Percentiles rank a stretch among this genome's conserved stretches.
phyloP scores from a whole-genome alignment of 1,139 yeast genomes.

The Kodamaea plutei region DNA sequence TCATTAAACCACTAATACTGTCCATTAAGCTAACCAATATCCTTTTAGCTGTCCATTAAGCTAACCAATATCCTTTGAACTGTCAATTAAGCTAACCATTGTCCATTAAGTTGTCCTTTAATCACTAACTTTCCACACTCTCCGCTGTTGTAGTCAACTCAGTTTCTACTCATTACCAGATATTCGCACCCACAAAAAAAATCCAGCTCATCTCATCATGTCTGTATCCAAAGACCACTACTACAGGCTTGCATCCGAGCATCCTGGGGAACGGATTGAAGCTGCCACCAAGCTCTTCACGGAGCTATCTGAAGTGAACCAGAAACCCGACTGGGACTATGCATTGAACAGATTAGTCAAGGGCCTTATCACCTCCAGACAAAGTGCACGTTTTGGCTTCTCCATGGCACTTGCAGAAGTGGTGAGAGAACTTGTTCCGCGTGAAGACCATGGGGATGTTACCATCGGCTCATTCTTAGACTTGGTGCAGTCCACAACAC shows the following conservation, averaged over 20 bases:
- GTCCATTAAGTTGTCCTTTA: too few relatives aligned
- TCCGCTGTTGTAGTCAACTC: too few relatives aligned
- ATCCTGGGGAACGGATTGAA: slow-evolving; percentile 64
- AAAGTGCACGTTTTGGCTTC: slow-evolving; percentile 82
- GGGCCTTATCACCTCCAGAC: slow-evolving; percentile 80
- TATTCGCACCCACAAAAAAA: too few relatives aligned
- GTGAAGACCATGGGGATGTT: slow-evolving; percentile 24
- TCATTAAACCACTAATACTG: too few relatives aligned
- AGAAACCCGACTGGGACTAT: slow-evolving; percentile 70
- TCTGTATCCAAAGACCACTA: slow-evolving; percentile 70
- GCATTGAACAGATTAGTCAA: slow-evolving; percentile 73
- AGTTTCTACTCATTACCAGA: too few relatives aligned
- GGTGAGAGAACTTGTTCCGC: slow-evolving; percentile 42
- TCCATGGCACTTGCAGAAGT: slow-evolving; percentile 85
- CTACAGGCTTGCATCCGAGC: slow-evolving; percentile 73
- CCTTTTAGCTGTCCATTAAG: too few relatives aligned
- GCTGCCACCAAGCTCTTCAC: slow-evolving; percentile 68
- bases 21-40: too few relatives aligned
- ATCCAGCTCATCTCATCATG: too few relatives aligned
- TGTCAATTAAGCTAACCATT: too few relatives aligned
- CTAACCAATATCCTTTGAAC: too few relatives aligned
- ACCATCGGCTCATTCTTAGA: slow-evolving; percentile 37
- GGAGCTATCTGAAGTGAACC: slow-evolving; percentile 47
- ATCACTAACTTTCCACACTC: too few relatives aligned
- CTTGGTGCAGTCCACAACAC: slow-evolving; percentile 40